These are phyloP conservation scores for Ceratocystis diversiconidia DNA, from an alignment of 2,329 filamentous ascomycete species.

Conservation along the genomic window DNA sequence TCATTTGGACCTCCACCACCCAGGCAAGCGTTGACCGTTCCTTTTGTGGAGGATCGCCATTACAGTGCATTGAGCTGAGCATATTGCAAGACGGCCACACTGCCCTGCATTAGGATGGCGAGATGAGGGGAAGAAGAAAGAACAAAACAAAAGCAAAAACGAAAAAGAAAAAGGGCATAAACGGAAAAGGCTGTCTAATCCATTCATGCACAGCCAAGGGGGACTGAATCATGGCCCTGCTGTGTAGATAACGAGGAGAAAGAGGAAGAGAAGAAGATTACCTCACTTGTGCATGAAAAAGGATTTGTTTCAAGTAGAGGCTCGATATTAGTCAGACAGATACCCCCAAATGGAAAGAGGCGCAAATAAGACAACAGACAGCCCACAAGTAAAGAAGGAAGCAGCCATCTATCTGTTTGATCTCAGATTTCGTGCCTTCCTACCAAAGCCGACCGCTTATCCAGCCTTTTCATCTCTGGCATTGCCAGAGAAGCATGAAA, in stretches of 20 bases:
- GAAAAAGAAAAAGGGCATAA: not conserved
- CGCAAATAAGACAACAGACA: not conserved
- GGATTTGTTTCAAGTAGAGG: conserved; percentile 1
- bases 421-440: not conserved
- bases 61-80: conserved; percentile 2
- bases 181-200: conserved; percentile 1
- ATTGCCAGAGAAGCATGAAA: not conserved
- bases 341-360: not conserved
- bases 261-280: not conserved
- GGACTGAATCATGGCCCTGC: not conserved
- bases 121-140: not conserved
- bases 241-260: not conserved
- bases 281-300: not conserved
- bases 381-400: not conserved
- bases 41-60: not conserved
- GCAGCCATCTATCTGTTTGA: not conserved
- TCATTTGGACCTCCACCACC: not conserved
- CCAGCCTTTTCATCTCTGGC: not conserved
- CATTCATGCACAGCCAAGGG: not conserved
- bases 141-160: not conserved
- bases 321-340: not conserved
- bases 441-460: not conserved
- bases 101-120: not conserved
- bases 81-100: not conserved
- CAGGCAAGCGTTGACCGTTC: not conserved